These are phyloP conservation scores for Solanum corneliomulleri DNA, from an alignment of 257 asterid genomes.

Conservation along the genomic window DNA sequence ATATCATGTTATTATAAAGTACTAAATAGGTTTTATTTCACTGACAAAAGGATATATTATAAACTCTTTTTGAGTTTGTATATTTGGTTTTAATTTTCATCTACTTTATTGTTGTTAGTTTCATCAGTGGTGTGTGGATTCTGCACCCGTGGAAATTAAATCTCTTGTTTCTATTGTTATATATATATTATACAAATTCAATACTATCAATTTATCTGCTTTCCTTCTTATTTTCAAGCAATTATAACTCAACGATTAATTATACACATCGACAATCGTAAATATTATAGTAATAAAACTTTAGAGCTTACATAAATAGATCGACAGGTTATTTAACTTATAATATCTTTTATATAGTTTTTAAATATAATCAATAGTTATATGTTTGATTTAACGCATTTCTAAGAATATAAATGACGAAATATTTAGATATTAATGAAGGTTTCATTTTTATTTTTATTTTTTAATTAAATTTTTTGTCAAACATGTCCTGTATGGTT, in stretches of 20 bases:
- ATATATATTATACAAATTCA: neutral
- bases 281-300: neutral
- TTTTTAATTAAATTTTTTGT: neutral
- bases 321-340: neutral
- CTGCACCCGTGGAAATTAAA: conserved; percentile 2
- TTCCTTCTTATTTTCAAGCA: neutral
- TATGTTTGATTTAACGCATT: neutral
- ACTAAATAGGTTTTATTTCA: neutral
- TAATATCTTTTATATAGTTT: neutral
- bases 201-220: neutral
- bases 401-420: too few species aligned
- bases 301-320: neutral
- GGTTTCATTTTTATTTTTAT: neutral
- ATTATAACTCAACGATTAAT: neutral
- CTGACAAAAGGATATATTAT: neutral
- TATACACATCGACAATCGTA: neutral
- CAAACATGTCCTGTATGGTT: neutral
- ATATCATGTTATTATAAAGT: neutral
- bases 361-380: neutral
- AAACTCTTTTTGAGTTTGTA: neutral
- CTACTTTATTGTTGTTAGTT: neutral
- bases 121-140: conserved; percentile 1
- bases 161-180: neutral
- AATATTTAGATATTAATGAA: neutral
- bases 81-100: neutral